Conservation (phyloP, 208 protist genomes). For the Acanthamoeba castellanii region DNA sequence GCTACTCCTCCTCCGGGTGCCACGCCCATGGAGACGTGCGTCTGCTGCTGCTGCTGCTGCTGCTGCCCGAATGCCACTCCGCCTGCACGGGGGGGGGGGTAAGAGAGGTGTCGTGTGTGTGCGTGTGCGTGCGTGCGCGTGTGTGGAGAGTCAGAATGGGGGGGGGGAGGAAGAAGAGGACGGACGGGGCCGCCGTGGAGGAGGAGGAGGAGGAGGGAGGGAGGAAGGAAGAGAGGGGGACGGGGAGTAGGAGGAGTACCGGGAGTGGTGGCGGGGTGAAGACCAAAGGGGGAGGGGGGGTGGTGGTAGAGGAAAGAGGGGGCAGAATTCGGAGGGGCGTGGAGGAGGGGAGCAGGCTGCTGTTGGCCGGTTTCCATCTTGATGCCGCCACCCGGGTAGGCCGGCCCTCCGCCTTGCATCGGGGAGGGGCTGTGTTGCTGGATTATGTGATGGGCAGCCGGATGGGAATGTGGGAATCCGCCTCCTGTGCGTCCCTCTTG, state of each 20-base stretch:
- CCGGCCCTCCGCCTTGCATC: background rate
- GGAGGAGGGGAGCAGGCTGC: background rate
- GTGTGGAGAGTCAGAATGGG: too few species aligned
- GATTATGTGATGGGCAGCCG: background rate
- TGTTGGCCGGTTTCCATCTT: conserved; percentile 10
- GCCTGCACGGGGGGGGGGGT: too few species aligned
- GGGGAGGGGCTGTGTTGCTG: background rate
- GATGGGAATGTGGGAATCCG: background rate
- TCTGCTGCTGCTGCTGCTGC: conserved; percentile 7
- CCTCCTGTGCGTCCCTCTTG: background rate
- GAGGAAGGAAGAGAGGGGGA: too few species aligned
- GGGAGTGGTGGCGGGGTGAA: too few species aligned
- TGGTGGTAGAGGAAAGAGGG: too few species aligned
- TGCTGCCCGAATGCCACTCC: background rate
- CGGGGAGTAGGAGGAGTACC: too few species aligned
- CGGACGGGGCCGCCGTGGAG: too few species aligned
- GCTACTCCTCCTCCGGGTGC: background rate
- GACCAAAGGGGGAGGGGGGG: background rate
- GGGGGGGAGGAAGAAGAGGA: too few species aligned
- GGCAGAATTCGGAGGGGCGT: background rate
- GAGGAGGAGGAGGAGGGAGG: too few species aligned
- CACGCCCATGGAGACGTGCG: background rate
- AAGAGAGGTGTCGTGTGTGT: too few species aligned
- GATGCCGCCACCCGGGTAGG: background rate
- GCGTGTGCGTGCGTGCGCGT: too few species aligned